Evolutionary conservation across 495 filamentous ascomycete genomes (phyloP).

Genomic region (Xylaria nigripes): DNA sequence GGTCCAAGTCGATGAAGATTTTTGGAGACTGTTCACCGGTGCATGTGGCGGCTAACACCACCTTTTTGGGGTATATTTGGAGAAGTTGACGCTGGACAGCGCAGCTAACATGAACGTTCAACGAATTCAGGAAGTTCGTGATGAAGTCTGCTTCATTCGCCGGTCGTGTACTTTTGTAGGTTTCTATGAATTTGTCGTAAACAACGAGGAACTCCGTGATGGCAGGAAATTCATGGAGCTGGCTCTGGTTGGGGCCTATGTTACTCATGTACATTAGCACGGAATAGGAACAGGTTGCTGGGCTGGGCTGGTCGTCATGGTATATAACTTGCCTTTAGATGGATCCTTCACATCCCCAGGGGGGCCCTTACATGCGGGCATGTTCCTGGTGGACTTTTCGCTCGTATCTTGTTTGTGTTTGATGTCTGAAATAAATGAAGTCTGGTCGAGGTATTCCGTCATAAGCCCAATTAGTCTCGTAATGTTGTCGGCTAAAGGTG

Average conservation of each 20-base stretch:
- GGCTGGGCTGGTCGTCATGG: background rate
- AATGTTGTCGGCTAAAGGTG: background rate
- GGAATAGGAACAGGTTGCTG: background rate
- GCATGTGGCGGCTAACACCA: background rate
- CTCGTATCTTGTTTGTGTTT: background rate
- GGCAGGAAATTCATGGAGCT: conserved; percentile 1
- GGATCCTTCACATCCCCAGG: background rate
- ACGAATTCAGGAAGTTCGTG: background rate
- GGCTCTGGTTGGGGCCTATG: background rate
- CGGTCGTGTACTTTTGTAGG: conserved; percentile 1
- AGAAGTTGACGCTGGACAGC: conserved; percentile 6
- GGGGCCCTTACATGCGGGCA: background rate
- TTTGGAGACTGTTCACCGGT: background rate
- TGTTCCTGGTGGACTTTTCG: background rate
- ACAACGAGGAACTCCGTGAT: background rate
- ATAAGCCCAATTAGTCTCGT: background rate
- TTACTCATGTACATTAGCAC: background rate
- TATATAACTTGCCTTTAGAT: background rate
- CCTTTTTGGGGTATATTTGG: background rate
- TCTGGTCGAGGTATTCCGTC: background rate
- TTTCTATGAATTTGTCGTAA: background rate
- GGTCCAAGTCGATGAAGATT: background rate
- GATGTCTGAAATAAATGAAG: background rate
- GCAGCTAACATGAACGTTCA: conserved; percentile 6
- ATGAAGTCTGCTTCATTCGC: background rate